These are phyloP conservation scores for Clausena lansium DNA, from an alignment of 345 rosid genomes.

Conservation along the genomic window DNA sequence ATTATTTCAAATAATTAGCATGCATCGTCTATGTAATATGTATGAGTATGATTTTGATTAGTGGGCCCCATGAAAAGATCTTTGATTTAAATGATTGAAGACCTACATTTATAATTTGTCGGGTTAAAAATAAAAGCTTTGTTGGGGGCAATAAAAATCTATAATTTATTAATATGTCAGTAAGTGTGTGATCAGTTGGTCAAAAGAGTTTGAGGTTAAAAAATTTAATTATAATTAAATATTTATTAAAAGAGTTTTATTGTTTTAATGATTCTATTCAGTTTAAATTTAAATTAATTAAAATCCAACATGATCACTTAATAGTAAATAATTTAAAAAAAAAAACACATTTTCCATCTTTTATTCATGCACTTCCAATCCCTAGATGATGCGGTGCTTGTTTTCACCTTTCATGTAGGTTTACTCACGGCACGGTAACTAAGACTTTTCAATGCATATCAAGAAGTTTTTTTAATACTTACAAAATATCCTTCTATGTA, in stretches of 20 bases:
- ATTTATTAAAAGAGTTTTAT: no score
- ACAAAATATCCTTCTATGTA: no score
- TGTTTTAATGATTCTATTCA: no score
- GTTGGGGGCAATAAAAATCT: neutral
- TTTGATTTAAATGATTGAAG: neutral
- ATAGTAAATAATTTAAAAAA: no score
- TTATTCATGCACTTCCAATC: constrained; percentile 19
- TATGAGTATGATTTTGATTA: neutral
- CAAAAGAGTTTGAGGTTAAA: no score
- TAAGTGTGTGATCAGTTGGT: no score
- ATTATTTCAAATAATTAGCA: neutral
- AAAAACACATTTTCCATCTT: neutral
- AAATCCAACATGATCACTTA: no score
- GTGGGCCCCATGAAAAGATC: constrained; percentile 12
- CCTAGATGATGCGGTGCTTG: neutral
- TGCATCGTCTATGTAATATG: neutral
- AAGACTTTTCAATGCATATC: no score
- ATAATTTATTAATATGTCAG: constrained; percentile 8
- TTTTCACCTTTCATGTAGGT: neutral
- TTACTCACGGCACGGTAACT: neutral
- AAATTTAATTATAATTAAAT: no score
- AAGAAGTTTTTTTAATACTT: neutral
- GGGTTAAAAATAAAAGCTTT: constrained; percentile 23
- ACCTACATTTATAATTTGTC: constrained; percentile 8
- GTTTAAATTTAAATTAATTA: no score